Conservation (phyloP, 1,284 basidiomycete species). For the Puccinia sorghi region DNA sequence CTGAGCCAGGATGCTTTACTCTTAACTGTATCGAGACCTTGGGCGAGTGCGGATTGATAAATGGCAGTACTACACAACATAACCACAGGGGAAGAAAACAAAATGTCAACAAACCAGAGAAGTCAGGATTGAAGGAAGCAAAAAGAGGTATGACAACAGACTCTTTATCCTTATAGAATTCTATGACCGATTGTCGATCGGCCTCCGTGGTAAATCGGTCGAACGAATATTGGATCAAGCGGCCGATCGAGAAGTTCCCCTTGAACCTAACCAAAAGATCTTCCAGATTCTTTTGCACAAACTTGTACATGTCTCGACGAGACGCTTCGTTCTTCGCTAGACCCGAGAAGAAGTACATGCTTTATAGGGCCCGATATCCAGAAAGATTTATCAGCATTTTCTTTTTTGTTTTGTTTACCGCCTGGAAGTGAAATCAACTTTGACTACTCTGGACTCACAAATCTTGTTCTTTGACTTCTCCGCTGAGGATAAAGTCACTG, state of each 20-base stretch:
- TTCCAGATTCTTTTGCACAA: conserved; percentile 57
- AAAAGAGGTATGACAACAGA: conserved; percentile 51
- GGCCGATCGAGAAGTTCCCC: conserved; percentile 57
- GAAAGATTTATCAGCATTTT: not conserved
- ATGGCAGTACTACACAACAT: conserved; percentile 54
- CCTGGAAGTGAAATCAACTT: not conserved
- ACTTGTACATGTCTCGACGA: conserved; percentile 58
- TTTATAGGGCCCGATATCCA: not conserved
- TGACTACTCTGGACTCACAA: conserved; percentile 48
- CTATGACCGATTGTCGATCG: conserved; percentile 69
- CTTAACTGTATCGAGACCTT: conserved; percentile 69
- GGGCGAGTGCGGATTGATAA: conserved; percentile 66
- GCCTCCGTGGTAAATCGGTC: conserved; percentile 67
- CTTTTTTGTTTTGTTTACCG: not conserved
- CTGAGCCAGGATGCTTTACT: conserved; percentile 67
- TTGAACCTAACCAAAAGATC: conserved; percentile 66
- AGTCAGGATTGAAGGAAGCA: not conserved
- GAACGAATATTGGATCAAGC: conserved; percentile 64
- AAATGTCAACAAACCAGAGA: not conserved
- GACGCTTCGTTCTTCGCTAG: conserved; percentile 57
- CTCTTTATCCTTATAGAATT: conserved; percentile 64
- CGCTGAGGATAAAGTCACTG: conserved; percentile 51
- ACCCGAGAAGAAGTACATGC: conserved; percentile 56
- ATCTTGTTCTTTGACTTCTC: conserved; percentile 59
- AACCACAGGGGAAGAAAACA: not conserved